Evolutionary conservation across 2,329 filamentous ascomycete genomes (phyloP), one percentile per base, ranked within the genome.

Genomic region (Talaromyces pinophilus): DNA sequence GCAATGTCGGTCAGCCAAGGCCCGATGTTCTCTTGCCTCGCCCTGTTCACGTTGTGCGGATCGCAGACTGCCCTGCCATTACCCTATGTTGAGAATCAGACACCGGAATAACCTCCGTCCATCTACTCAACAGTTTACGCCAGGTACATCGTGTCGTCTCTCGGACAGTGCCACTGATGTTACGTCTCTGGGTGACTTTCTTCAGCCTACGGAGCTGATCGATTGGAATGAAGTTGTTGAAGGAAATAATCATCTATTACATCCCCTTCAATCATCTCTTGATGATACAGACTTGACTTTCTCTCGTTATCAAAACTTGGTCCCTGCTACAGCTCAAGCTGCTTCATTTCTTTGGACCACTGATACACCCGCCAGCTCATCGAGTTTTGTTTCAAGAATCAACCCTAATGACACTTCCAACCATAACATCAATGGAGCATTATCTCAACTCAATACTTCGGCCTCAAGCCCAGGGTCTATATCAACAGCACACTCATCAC

Each of bases 1-100:
- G 13, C 63, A 65, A 59, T 65, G 63, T 33, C 38, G 63, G 15
- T n/a, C 46, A 46, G 54, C 63, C 8, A 65, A 65, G 44, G 63
- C 52, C 17, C 63, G 63, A 40, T 65, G 63, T n/a, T 59, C 54
- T 13, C 55, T 65, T 33, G 42, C 54, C 35, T 13, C 17, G 4
- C 55, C 63, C 6, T 65, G 63, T 48, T 46, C 63, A 52, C 63
- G 63, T 25, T 65, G 63, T 60, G 19, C 25, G 19, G 52, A 65
- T 19, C 54, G 63, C 19, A 13, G 19, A 30, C 55, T 65, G 7
- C 38, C 63, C 7, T 65, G 63, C 11, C 30, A 59, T 30, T 65
- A 65, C 42, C 19, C 48, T 38, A 48, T 5, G 10, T 22, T 54
- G 7, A 59, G 33, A 30, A 8, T 25, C 19, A 59, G 55, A 33